Conservation (phyloP, 345 rosid species). For the Populus simonii region DNA sequence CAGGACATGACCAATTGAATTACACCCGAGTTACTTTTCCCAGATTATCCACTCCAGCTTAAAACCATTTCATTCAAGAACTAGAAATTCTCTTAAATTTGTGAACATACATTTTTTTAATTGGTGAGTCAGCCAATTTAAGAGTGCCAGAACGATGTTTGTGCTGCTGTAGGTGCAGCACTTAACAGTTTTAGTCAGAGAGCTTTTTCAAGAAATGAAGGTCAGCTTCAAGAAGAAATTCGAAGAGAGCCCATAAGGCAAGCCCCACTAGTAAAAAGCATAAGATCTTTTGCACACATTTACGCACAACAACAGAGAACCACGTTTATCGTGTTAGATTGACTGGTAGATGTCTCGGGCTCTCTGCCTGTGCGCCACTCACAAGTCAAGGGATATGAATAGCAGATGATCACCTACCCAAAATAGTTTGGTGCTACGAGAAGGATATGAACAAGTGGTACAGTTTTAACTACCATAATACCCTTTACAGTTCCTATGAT, state of each 20-base stretch:
- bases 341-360: slow-evolving; percentile 28
- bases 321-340: not conserved
- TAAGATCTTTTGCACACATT: not conserved
- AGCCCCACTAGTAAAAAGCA: not conserved
- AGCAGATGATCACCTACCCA: slow-evolving; percentile 15
- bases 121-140: no score
- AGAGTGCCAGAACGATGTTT: no score
- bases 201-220: not conserved
- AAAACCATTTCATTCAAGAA: no score
- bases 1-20: fast-evolving
- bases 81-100: no score
- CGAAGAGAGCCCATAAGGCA: no score
- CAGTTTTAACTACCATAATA: slow-evolving; percentile 6
- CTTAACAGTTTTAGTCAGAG: no score
- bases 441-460: not conserved
- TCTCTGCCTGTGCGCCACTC: not conserved
- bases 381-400: slow-evolving; percentile 25
- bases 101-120: no score
- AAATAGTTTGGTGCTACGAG: slow-evolving; percentile 10
- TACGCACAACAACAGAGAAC: not conserved
- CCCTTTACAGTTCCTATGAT: not conserved
- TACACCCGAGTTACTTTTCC: no score
- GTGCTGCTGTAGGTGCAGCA: no score
- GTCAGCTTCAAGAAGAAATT: not conserved
- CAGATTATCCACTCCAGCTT: no score